phyloP scores from a whole-genome alignment of 2,329 filamentous ascomycete genomes.

The Aspergillus vadensis region DNA sequence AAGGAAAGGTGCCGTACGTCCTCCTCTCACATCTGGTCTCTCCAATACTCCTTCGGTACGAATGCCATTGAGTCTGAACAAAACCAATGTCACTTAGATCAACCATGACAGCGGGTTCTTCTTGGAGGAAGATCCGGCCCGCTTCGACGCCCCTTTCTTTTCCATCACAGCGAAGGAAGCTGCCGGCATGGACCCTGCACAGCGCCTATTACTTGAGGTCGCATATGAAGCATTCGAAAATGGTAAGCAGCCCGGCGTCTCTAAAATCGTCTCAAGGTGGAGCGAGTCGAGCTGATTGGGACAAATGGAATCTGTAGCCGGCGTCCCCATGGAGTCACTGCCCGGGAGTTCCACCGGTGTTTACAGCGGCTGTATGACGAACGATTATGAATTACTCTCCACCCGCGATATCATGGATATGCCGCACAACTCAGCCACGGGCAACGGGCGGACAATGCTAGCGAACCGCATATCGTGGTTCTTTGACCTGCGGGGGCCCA shows the following conservation, averaged over 20 bases:
- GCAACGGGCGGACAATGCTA: constrained; percentile 33
- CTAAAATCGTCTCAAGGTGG: no score
- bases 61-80: no score
- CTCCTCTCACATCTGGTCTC: no score
- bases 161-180: constrained; percentile 33
- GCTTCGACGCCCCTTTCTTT: constrained; percentile 38
- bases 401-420: constrained; percentile 31
- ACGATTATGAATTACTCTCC: constrained; percentile 32
- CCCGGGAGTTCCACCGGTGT: constrained; percentile 28
- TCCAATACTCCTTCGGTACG: neutral
- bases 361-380: constrained; percentile 31
- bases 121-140: constrained; percentile 25
- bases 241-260: constrained; percentile 6
- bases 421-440: constrained; percentile 26
- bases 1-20: constrained; percentile 25
- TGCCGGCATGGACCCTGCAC: constrained; percentile 26
- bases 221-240: constrained; percentile 31
- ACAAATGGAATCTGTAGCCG: constrained; percentile 13
- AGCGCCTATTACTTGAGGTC: constrained; percentile 30
- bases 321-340: constrained; percentile 30
- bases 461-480: constrained; percentile 43
- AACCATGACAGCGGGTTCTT: constrained; percentile 30
- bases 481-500: constrained; percentile 38
- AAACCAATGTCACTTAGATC: constrained; percentile 12
- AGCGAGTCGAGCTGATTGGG: no score